These are phyloP conservation scores for Acorus calamus DNA, from an alignment of 106 monocot genomes.

Conservation along the genomic window DNA sequence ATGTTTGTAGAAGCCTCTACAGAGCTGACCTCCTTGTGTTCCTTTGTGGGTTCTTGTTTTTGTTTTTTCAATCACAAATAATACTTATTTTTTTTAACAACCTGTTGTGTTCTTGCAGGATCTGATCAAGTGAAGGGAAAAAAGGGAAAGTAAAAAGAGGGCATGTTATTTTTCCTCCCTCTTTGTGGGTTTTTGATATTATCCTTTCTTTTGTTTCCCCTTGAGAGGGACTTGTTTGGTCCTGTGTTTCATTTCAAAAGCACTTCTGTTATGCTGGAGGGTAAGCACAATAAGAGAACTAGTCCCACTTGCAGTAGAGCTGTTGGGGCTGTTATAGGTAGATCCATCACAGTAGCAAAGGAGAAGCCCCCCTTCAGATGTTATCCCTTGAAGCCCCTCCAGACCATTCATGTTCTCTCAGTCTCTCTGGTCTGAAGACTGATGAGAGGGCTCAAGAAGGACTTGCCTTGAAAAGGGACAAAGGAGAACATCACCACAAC, in stretches of 20 bases:
- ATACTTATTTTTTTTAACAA: not conserved
- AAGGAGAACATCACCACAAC: slow-evolving; percentile 24
- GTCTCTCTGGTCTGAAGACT: slow-evolving; percentile 19
- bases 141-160: not conserved
- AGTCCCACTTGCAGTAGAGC: slow-evolving; percentile 51
- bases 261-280: slow-evolving; percentile 65
- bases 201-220: not conserved
- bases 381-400: slow-evolving; percentile 61
- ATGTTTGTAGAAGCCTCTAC: slow-evolving; percentile 11
- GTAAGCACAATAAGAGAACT: slow-evolving; percentile 27
- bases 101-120: slow-evolving; percentile 23
- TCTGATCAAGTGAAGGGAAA: slow-evolving; percentile 20
- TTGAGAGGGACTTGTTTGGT: slow-evolving; percentile 5
- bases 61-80: not conserved
- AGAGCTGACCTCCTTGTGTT: not conserved
- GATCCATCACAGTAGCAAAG: slow-evolving; percentile 9
- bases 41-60: not conserved
- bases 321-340: slow-evolving; percentile 31
- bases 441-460: slow-evolving; percentile 32
- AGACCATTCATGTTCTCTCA: slow-evolving; percentile 31
- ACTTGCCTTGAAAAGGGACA: slow-evolving; percentile 8
- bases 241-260: slow-evolving; percentile 5
- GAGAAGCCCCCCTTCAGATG: slow-evolving; percentile 75
- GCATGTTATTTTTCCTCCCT: too few species aligned
- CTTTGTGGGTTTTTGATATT: not conserved